Conservation (phyloP, 73 alveolate species). For the Strombidium stylifer region DNA sequence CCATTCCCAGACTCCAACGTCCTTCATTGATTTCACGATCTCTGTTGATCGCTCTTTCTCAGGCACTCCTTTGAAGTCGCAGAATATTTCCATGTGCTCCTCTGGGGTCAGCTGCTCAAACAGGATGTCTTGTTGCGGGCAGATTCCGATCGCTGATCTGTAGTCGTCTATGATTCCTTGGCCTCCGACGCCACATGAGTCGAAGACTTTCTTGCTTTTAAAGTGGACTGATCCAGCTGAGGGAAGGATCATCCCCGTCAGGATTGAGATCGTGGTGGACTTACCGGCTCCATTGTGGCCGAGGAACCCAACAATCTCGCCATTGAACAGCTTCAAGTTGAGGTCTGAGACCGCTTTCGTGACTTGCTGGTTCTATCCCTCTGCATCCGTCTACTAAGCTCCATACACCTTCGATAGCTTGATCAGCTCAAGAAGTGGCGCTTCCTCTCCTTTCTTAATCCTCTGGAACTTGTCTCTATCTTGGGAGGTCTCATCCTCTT, state of each 20-base stretch:
- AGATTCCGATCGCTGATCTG: slow-evolving; percentile 81
- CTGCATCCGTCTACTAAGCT: too few species aligned
- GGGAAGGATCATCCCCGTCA: background rate
- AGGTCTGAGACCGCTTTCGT: background rate
- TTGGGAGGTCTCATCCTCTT: too few species aligned
- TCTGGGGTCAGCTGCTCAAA: too few species aligned
- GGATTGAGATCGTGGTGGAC: too few species aligned
- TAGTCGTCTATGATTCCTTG: too few species aligned
- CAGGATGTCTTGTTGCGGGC: slow-evolving; percentile 92
- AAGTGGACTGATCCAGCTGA: background rate
- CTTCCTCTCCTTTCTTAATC: too few species aligned
- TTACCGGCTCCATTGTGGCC: too few species aligned
- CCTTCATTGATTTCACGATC: background rate
- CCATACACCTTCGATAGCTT: background rate
- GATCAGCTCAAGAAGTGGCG: too few species aligned
- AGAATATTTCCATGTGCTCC: too few species aligned
- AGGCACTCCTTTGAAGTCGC: background rate
- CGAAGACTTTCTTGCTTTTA: background rate
- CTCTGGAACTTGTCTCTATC: too few species aligned
- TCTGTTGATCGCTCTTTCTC: slow-evolving; percentile 1
- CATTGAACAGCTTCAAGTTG: too few species aligned
- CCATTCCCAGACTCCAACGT: background rate
- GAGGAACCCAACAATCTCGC: too few species aligned
- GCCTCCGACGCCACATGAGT: background rate
- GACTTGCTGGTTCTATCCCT: background rate